Conservation (phyloP, 768 basidiomycete species). For the Mycena vitilis region DNA sequence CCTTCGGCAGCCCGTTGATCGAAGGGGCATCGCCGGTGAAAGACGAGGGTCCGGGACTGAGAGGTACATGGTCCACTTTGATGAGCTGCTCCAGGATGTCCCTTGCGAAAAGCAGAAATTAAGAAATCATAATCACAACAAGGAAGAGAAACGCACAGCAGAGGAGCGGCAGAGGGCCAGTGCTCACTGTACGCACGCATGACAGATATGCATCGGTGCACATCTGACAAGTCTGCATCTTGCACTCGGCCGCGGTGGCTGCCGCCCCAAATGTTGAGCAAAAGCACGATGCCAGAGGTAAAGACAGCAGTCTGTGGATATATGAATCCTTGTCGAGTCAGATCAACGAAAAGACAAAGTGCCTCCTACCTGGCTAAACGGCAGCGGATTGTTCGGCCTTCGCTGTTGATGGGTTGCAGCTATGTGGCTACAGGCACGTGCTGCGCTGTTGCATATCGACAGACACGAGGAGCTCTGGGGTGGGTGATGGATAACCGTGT, state of each 20-base stretch:
- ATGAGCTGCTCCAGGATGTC: constrained; percentile 26
- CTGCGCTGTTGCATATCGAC: constrained; percentile 74
- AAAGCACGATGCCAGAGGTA: constrained; percentile 27
- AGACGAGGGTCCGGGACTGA: constrained; percentile 1
- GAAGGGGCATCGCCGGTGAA: neutral
- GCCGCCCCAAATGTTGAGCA: constrained; percentile 30
- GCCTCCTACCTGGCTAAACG: constrained; percentile 24
- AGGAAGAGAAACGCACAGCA: neutral
- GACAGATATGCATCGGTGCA: constrained; percentile 13
- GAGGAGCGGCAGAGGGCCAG: constrained; percentile 16
- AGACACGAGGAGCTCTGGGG: constrained; percentile 65
- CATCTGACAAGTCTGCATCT: constrained; percentile 13
- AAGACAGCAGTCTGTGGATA: constrained; percentile 28
- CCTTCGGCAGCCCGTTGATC: neutral
- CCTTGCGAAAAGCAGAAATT: neutral
- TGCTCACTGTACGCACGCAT: constrained; percentile 9
- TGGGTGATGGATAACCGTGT: no score
- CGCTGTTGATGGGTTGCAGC: constrained; percentile 56
- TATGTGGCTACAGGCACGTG: constrained; percentile 68
- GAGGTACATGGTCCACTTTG: constrained; percentile 14
- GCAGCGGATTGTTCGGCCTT: constrained; percentile 26
- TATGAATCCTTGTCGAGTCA: no score
- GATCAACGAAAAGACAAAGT: no score
- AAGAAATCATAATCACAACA: neutral
- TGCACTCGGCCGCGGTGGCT: neutral